A percentile compares a stretch with the other conserved stretches of the same genome.
Conservation (phyloP, 1,139 yeast genomes). For the Yamadazyma conglobata region DNA sequence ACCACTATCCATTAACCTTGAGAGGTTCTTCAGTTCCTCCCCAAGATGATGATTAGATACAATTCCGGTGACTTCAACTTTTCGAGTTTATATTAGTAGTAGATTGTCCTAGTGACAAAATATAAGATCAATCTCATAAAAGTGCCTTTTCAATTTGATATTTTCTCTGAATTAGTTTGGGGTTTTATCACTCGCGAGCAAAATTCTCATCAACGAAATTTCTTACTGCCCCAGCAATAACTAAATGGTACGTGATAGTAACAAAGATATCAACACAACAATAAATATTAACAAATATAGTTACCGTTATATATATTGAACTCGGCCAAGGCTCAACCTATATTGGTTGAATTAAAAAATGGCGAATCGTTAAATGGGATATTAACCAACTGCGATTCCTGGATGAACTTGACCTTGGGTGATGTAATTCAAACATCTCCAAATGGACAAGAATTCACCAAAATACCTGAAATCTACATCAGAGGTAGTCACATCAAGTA, state of each 20-base stretch:
- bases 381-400: constrained; percentile 81
- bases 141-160: too few relatives aligned
- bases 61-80: too few relatives aligned
- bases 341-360: constrained; percentile 85
- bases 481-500: constrained; percentile 72
- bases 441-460: constrained; percentile 63
- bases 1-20: constrained; percentile 41
- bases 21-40: constrained; percentile 47
- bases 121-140: too few relatives aligned
- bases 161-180: neutral
- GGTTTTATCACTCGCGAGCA: constrained; percentile 7
- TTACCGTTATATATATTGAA: constrained; percentile 87
- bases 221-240: neutral
- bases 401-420: constrained; percentile 89
- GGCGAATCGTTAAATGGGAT: constrained; percentile 90
- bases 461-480: constrained; percentile 75
- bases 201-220: constrained; percentile 8
- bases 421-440: constrained; percentile 75
- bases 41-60: constrained; percentile 7
- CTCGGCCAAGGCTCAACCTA: constrained; percentile 85
- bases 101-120: too few relatives aligned
- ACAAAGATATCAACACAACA: neutral
- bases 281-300: constrained; percentile 30
- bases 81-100: too few relatives aligned
- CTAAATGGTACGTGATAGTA: constrained; percentile 6